Conservation (phyloP, 495 filamentous ascomycete genomes). For the Hyaloscypha hepaticicola region DNA sequence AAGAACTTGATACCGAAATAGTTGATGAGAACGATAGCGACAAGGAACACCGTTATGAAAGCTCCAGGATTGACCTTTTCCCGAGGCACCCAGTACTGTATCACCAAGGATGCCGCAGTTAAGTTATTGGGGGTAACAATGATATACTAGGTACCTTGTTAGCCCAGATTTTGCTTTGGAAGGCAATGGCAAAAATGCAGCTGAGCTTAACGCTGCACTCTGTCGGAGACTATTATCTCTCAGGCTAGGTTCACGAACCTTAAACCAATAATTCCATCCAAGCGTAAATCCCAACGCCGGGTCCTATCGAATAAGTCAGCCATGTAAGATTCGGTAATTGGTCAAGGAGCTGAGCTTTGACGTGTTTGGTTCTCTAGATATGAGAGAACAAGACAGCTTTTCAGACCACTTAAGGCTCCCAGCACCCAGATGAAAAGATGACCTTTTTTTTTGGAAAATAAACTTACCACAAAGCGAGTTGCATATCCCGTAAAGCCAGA, state of each 20-base stretch:
- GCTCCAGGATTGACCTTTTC: constrained; percentile 56
- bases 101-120: constrained; percentile 66
- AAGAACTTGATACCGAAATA: constrained; percentile 67
- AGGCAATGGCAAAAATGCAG: constrained; percentile 19
- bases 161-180: constrained; percentile 53
- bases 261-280: constrained; percentile 33
- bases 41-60: constrained; percentile 73
- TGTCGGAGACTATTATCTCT: not conserved
- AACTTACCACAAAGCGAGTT: constrained; percentile 23
- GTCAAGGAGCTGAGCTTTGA: not conserved
- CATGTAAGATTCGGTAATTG: not conserved
- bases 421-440: not conserved
- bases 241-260: constrained; percentile 15
- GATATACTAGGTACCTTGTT: constrained; percentile 21
- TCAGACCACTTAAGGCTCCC: not conserved
- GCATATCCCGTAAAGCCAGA: constrained; percentile 33
- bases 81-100: constrained; percentile 68
- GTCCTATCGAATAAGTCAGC: constrained; percentile 8
- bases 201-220: not conserved
- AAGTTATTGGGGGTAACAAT: constrained; percentile 31
- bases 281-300: constrained; percentile 30
- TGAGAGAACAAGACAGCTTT: not conserved
- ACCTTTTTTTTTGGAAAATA: not conserved
- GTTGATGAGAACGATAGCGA: constrained; percentile 64
- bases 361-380: not conserved